Conservation (phyloP, 2,329 filamentous ascomycete species). For the Trichoderma arundinaceum region DNA sequence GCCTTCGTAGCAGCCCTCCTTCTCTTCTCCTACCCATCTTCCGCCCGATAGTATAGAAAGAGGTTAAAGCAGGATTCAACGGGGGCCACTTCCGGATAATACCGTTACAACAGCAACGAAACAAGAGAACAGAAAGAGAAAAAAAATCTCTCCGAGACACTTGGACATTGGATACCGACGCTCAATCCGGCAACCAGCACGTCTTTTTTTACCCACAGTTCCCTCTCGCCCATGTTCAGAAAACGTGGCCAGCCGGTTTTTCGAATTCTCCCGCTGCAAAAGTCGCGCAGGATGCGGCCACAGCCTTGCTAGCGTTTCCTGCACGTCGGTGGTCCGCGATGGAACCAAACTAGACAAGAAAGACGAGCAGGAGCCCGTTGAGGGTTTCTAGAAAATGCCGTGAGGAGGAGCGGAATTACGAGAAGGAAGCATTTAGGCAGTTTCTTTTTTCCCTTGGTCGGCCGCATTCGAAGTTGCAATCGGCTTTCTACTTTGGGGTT, state of each 20-base stretch:
- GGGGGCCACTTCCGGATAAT: neutral
- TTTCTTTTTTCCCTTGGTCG: no score
- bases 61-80: neutral
- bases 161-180: slow-evolving; percentile 3
- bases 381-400: neutral
- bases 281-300: slow-evolving; percentile 3
- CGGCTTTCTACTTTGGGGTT: no score
- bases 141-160: slow-evolving; percentile 4
- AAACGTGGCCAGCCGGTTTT: slow-evolving; percentile 8
- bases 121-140: neutral
- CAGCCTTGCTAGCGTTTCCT: slow-evolving; percentile 14
- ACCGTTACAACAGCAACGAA: neutral
- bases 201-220: neutral
- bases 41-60: neutral
- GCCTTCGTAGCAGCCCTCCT: neutral
- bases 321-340: neutral
- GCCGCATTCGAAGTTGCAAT: no score
- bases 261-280: neutral
- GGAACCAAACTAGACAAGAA: no score
- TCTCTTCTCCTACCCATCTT: neutral
- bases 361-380: neutral
- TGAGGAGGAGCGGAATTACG: neutral
- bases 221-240: neutral
- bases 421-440: no score
- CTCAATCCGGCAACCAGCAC: slow-evolving; percentile 8